Base-by-base conservation (phyloP, 2,329 filamentous ascomycete genomes). In the Seiridium cupressi region DNA sequence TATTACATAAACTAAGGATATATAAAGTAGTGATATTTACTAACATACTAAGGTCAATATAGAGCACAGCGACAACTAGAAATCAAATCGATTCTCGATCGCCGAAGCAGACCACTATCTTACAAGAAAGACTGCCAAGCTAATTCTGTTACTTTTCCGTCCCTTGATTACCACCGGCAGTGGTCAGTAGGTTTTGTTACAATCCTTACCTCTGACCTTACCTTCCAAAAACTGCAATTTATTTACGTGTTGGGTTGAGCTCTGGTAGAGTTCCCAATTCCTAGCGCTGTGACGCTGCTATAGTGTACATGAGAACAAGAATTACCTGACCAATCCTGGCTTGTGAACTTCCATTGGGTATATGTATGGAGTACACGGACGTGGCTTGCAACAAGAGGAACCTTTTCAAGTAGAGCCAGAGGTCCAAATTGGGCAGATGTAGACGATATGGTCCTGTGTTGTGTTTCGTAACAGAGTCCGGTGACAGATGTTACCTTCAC, bases 181-280 rank as follows among this genome's bases (percentile, higher is more conserved):
- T 61, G 62, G 65, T 61, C 64, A 68, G 72, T 71, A 72, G 74
- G 69, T 67, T 74, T 73, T 64, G 71, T 69, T 68, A 73, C 75
- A 60, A 68, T 71, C 72, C 80, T 83, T 83, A 83, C 80, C 81
- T 81, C 80, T 80, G 78, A 82, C 79, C 79, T 81, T 82, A 81
- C 81, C 79, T 81, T 46, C 31, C 48, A 44, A 46, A 36, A 31
- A 47, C n/a, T 57, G 42, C n/a, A 8, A 13, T 32, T 32, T 32
- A 44, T 44, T 26, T 57, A 34, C 34, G n/a, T 32, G 13, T n/a
- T 31, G 6, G 38, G n/a, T 11, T 10, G 26, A 26, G 40, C 54
- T 31, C 18, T 42, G 11, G 32, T 57, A 5, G 26, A 57, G 32
- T n/a, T 34, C 42, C 31, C 42, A 31, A n/a, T 44, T 42, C 51